Evolutionary conservation across 805 yeast species (phyloP).

Genomic region (Maudiozyma serrabonitensis): DNA sequence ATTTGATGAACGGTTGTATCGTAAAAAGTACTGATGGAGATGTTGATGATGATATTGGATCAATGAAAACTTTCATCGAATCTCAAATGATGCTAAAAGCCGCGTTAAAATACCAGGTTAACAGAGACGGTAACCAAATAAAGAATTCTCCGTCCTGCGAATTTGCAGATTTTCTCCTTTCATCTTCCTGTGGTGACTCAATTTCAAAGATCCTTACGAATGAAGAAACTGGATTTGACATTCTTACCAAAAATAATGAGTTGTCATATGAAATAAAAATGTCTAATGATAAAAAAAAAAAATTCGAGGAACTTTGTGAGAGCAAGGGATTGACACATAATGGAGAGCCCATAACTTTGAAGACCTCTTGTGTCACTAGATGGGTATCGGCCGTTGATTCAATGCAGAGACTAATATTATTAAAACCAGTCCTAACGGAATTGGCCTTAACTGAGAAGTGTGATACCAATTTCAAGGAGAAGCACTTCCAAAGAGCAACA

Average conservation of each 20-base stretch:
- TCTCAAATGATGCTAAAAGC: neutral
- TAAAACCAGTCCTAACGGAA: neutral
- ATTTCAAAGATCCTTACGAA: too few species aligned
- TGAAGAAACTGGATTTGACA: neutral
- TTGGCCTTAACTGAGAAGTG: neutral
- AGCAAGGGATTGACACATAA: neutral
- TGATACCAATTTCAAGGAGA: too few species aligned
- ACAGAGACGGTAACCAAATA: too few species aligned
- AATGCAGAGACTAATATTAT: neutral
- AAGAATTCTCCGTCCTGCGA: too few species aligned
- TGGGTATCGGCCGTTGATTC: neutral
- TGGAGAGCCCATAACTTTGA: neutral
- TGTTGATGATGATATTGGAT: neutral
- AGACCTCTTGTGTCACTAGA: neutral
- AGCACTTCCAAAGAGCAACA: neutral
- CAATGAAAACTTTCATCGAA: too few species aligned
- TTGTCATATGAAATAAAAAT: neutral
- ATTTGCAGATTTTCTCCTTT: too few species aligned
- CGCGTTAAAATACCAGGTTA: too few species aligned
- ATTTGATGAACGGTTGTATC: neutral
- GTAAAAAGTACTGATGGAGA: neutral
- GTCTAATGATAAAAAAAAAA: neutral
- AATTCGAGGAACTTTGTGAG: neutral
- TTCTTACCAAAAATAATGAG: too few species aligned
- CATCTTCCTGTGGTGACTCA: too few species aligned